These are phyloP conservation scores for Peronospora farinosa DNA, from an alignment of 352 stramenopile genomes.

Conservation along the genomic window DNA sequence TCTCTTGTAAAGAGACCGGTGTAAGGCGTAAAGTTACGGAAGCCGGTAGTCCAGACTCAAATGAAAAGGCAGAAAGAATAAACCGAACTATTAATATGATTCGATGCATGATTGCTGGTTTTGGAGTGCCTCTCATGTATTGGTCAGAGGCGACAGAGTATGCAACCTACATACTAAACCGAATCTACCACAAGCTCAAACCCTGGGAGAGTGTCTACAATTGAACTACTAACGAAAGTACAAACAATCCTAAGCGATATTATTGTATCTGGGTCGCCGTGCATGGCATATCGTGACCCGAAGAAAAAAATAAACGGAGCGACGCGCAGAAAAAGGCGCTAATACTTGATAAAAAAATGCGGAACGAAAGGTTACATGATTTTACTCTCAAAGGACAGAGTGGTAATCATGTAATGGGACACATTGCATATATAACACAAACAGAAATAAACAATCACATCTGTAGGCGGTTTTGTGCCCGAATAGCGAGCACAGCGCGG, in stretches of 20 bases:
- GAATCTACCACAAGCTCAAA: conserved; percentile 9
- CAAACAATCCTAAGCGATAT: neutral
- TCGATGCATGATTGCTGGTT: conserved; percentile 26
- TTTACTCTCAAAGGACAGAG: neutral
- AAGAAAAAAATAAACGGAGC: neutral
- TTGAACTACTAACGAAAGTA: neutral
- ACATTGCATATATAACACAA: too few species aligned
- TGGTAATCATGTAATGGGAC: neutral
- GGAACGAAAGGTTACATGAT: neutral
- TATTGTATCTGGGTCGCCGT: neutral
- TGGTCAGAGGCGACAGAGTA: conserved; percentile 27
- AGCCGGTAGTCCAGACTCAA: conserved; percentile 18
- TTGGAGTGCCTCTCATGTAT: conserved; percentile 12
- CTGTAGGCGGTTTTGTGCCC: too few species aligned
- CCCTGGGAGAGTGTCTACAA: neutral
- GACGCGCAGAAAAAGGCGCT: neutral
- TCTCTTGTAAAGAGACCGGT: too few species aligned
- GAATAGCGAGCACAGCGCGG: too few species aligned
- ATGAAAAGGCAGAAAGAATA: conserved; percentile 26
- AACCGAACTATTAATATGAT: conserved; percentile 13
- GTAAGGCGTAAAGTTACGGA: conserved; percentile 2
- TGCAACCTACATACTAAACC: conserved; percentile 15
- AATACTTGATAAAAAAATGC: neutral
- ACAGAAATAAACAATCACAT: too few species aligned
- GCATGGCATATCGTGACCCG: too few species aligned